Base-by-base conservation (phyloP, 257 asterid genomes). In the Petunia axillaris region DNA sequence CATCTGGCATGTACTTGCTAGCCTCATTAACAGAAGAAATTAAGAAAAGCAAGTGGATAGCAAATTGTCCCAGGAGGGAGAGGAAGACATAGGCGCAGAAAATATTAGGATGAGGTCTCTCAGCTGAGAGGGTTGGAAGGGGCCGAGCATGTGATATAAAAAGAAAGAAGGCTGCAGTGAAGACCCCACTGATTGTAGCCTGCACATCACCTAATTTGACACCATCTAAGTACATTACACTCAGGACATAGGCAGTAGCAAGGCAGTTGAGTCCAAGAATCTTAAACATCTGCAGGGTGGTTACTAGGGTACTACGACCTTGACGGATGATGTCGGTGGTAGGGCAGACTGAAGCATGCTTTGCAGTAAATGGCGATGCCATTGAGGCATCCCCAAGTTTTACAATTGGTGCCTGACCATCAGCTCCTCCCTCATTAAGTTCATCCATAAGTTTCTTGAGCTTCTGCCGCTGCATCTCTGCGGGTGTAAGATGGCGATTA, bases 261-360 rank as follows among this genome's bases (percentile, higher is more conserved):
- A 95, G 96, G 85, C 99, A 95, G 89, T 95, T 95, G 10, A 95
- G 98, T 37, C 99, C 99, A 3, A 95, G 97, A 6, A 95, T 95
- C 90, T 95, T 95, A 91, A 95, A 95, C 99, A 95, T 95, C 83
- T 95, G 99, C 74, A 95, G 99, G 36, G 99, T 95, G 35, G 99
- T 95, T 44, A 95, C 99, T 2, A 95, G 93, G 50, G 99, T 92
- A 74, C 99, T 95, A 15, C 99, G 94, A 55, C 99, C 99, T 88
- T 95, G 99, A 41, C 99, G 98, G 70, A 95, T 95, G 55, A 93
- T 82, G 81, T 95, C 99, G 0, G 93, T 92, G 55, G 98, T 94
- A 25, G 99, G 99, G 78, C 90, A 92, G 44, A 95, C 97, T 4
- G 99, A 95, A 50, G 99, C 99, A 40, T 95, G 98, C 85, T 95